Conservation (phyloP, 2,329 filamentous ascomycete genomes). For the Monosporascus ibericus region DNA sequence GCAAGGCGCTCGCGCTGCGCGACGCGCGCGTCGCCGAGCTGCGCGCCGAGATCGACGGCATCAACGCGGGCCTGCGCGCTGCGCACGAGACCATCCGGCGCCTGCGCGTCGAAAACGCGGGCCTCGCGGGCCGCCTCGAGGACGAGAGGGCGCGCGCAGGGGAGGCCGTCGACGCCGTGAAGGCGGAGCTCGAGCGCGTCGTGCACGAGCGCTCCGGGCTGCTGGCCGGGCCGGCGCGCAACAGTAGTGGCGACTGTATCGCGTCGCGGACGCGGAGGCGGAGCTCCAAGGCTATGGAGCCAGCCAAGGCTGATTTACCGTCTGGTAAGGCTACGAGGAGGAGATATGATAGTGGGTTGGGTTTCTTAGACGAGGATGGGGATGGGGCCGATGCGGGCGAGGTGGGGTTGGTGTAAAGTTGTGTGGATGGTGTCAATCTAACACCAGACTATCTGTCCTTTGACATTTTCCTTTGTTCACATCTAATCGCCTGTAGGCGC, state of each 20-base stretch:
- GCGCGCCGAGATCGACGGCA: constrained; percentile 39
- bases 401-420: neutral
- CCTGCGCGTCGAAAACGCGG: constrained; percentile 41
- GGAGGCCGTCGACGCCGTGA: constrained; percentile 43
- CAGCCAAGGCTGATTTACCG: constrained; percentile 4
- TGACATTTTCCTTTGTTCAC: too few relatives aligned
- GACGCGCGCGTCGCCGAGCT: constrained; percentile 46
- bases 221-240: constrained; percentile 24
- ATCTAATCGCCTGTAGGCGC: too few relatives aligned
- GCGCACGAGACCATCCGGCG: constrained; percentile 41
- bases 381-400: constrained; percentile 18
- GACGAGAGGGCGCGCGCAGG: constrained; percentile 35
- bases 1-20: constrained; percentile 40
- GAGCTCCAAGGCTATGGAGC: neutral
- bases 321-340: constrained; percentile 32
- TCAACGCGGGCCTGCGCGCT: constrained; percentile 31
- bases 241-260: constrained; percentile 6
- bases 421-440: too few relatives aligned
- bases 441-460: too few relatives aligned
- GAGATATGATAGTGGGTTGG: constrained; percentile 49
- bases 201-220: constrained; percentile 41
- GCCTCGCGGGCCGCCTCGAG: constrained; percentile 28
- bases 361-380: constrained; percentile 49
- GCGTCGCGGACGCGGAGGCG: neutral
- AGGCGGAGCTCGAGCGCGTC: constrained; percentile 44